Conservation (phyloP, 139 green algal genomes). For the Limnomonas spitsbergensis region DNA sequence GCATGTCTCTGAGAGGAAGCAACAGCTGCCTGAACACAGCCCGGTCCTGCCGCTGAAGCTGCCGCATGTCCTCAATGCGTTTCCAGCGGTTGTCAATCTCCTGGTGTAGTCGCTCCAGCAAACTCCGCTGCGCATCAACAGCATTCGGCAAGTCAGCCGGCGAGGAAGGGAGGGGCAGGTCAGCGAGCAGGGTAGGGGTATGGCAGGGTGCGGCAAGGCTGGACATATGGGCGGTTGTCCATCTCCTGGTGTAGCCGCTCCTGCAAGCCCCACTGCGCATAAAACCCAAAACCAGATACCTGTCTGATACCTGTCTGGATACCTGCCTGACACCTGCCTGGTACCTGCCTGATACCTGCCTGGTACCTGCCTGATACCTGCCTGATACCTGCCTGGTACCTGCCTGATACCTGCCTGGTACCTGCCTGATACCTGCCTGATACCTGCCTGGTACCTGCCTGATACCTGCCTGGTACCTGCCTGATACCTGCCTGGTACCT, state of each 20-base stretch:
- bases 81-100: neutral
- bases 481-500: too few relatives aligned
- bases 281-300: neutral
- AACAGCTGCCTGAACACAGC: conserved; percentile 15
- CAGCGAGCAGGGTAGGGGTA: neutral
- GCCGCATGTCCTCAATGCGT: neutral
- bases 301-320: neutral
- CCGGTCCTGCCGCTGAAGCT: conserved; percentile 4
- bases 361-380: too few relatives aligned
- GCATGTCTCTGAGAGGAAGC: conserved; percentile 10
- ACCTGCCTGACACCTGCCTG: neutral
- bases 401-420: too few relatives aligned
- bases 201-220: neutral
- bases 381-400: too few relatives aligned
- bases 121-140: neutral
- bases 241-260: neutral
- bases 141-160: neutral
- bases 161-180: neutral
- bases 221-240: neutral
- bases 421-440: too few relatives aligned
- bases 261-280: neutral
- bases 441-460: too few relatives aligned
- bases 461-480: too few relatives aligned
- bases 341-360: too few relatives aligned
- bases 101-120: neutral